These are phyloP conservation scores for Candida gorgasii DNA, from an alignment of 805 yeast species.

Conservation along the genomic window DNA sequence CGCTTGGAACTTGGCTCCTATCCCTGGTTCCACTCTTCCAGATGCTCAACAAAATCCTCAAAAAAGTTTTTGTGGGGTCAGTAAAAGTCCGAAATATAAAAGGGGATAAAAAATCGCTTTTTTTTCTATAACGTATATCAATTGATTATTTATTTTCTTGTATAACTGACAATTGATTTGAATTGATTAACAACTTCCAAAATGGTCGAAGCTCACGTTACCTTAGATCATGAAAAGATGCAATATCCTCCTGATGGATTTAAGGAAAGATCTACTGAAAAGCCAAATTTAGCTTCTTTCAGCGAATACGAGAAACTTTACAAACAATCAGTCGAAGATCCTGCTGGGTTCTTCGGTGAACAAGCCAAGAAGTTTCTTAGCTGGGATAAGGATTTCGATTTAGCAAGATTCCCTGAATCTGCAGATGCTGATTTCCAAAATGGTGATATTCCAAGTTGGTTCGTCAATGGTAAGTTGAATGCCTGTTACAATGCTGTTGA, in stretches of 20 bases:
- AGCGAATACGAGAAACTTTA: constrained; percentile 53
- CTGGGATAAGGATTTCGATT: constrained; percentile 56
- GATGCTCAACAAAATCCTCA: constrained; percentile 8
- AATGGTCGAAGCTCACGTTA: constrained; percentile 24
- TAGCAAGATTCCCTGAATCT: constrained; percentile 46
- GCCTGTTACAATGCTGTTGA: constrained; percentile 95
- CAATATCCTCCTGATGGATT: constrained; percentile 40
- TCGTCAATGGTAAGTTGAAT: constrained; percentile 87
- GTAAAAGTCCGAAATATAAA: constrained; percentile 7
- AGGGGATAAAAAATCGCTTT: constrained; percentile 6
- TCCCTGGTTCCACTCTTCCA: constrained; percentile 3
- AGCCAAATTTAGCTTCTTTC: constrained; percentile 49
- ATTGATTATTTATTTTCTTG: not conserved
- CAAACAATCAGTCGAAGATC: constrained; percentile 57
- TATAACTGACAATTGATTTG: not conserved
- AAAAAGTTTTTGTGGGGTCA: constrained; percentile 9
- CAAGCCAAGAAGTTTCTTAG: constrained; percentile 49
- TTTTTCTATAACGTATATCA: not conserved
- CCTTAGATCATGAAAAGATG: constrained; percentile 35
- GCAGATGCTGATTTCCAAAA: constrained; percentile 49
- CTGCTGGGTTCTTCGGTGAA: constrained; percentile 55
- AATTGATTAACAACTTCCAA: not conserved
- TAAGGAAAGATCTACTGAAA: constrained; percentile 44
- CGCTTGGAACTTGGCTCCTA: not conserved
- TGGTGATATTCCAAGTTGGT: constrained; percentile 88